Evolutionary conservation across 805 yeast species (phyloP), one percentile per base, ranked within the genome.

Genomic region (Hanseniaspora occidentalis): DNA sequence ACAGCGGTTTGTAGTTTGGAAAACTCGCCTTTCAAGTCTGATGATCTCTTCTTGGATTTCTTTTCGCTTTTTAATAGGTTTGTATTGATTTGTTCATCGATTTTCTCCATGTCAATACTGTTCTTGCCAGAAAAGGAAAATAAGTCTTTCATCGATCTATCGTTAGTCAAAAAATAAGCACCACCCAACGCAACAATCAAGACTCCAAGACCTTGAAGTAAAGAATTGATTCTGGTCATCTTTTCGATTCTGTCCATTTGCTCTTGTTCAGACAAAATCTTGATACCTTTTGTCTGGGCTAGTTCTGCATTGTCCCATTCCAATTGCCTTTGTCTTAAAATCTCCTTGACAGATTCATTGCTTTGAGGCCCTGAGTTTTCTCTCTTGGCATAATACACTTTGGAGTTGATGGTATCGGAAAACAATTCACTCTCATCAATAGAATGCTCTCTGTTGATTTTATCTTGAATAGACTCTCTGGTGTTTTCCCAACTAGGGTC

Each of bases 221-320:
- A 49, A 0, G 73, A 75, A 46, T 69, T 68, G 38, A 68, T 43
- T 39, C 69, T 60, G 49, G 70, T 71, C 29, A 54, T 56, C 39
- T 60, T 47, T 49, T 71, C 75, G 44, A 57, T 61, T 19, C 60
- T 50, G 35, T 52, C 61, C 46, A 43, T 51, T 18, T 45, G 31
- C 27, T 51, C 54, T 33, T 42, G 48, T 19, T 45, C 43, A n/a
- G 24, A 27, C 26, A 21, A 13, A 7, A 16, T 54, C 11, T 33
- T 20, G 11, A 19, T 19, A 5, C 24, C 36, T 11, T 17, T 23
- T 33, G 23, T 29, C 9, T 29, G 16, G 13, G 33, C 33, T 14
- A 29, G 18, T 14, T 29, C 33, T 16, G n/a, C 18, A 14, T 29
- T 29, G 17, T 29, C 36, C 36, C 36, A 18, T 4, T 21, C 24